Conservation (phyloP, 768 basidiomycete species). For the Agaricus blazei region DNA sequence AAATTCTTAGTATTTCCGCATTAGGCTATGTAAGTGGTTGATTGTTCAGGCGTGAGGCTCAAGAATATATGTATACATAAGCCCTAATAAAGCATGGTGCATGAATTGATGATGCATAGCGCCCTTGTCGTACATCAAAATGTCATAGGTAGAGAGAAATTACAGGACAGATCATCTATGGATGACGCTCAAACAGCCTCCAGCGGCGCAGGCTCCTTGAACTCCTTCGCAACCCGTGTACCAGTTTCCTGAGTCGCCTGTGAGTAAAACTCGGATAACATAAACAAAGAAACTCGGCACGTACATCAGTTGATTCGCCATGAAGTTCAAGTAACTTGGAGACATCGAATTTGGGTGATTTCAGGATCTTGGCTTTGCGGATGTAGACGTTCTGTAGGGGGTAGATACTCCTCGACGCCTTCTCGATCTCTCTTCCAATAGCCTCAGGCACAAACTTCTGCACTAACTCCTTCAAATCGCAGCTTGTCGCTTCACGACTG, state of each 20-base stretch:
- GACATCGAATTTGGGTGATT: conserved; percentile 94
- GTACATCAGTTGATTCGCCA: conserved; percentile 89
- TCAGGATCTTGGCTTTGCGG: conserved; percentile 99
- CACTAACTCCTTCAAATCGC: conserved; percentile 96
- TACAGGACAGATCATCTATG: conserved; percentile 28
- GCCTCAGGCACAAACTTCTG: conserved; percentile 99
- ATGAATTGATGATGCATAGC: conserved; percentile 19
- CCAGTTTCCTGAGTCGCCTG: conserved; percentile 73
- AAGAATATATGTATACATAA: background rate
- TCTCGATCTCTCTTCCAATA: conserved; percentile 99
- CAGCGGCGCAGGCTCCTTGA: conserved; percentile 95
- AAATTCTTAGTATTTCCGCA: background rate
- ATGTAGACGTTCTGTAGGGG: conserved; percentile 99
- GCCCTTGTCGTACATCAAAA: conserved; percentile 16
- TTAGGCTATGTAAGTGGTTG: background rate
- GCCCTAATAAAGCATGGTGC: conserved; percentile 14
- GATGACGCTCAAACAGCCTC: conserved; percentile 73
- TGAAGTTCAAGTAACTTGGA: conserved; percentile 96
- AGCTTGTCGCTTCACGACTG: conserved; percentile 90
- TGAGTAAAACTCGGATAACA: background rate
- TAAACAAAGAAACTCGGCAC: conserved; percentile 27
- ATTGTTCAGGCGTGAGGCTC: background rate
- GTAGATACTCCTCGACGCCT: conserved; percentile 93
- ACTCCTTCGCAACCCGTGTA: conserved; percentile 89
- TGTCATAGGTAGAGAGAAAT: conserved; percentile 19